Conservation (phyloP, 73 alveolate species). For the Blepharisma stoltei region DNA sequence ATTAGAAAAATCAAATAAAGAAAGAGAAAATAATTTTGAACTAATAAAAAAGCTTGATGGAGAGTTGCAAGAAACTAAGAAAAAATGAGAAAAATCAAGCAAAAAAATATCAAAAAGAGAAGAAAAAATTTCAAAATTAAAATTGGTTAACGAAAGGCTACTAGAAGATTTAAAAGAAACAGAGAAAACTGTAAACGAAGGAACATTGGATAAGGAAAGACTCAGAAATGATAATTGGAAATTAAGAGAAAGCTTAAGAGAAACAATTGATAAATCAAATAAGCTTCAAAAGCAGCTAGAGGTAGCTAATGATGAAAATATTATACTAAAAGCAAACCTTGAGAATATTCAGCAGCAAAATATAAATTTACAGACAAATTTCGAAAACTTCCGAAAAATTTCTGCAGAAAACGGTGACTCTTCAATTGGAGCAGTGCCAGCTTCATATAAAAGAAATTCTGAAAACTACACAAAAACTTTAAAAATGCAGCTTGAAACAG, state of each 20-base stretch:
- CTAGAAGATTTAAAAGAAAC: not conserved
- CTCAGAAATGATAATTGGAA: not conserved
- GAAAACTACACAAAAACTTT: not conserved
- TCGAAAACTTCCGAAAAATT: too few relatives aligned
- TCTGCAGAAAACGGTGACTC: too few relatives aligned
- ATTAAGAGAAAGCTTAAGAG: not conserved
- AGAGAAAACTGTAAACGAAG: not conserved
- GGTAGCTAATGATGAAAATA: not conserved
- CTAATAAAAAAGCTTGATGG: not conserved
- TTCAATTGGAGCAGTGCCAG: too few relatives aligned
- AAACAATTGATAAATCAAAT: not conserved
- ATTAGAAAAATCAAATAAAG: constrained; percentile 2
- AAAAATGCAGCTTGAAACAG: constrained; percentile 11
- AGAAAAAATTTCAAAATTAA: constrained; percentile 14
- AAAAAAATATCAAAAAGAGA: not conserved
- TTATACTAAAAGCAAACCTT: not conserved
- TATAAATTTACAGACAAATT: too few relatives aligned
- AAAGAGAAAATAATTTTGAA: constrained; percentile 10
- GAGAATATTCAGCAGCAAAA: too few relatives aligned
- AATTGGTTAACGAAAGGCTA: not conserved
- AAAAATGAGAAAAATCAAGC: not conserved
- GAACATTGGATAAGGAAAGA: constrained; percentile 7
- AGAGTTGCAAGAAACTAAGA: not conserved
- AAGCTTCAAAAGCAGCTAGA: not conserved
- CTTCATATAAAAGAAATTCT: not conserved